phyloP scores from a whole-genome alignment of 768 basidiomycete genomes.

The Leccinum ochraceum region DNA sequence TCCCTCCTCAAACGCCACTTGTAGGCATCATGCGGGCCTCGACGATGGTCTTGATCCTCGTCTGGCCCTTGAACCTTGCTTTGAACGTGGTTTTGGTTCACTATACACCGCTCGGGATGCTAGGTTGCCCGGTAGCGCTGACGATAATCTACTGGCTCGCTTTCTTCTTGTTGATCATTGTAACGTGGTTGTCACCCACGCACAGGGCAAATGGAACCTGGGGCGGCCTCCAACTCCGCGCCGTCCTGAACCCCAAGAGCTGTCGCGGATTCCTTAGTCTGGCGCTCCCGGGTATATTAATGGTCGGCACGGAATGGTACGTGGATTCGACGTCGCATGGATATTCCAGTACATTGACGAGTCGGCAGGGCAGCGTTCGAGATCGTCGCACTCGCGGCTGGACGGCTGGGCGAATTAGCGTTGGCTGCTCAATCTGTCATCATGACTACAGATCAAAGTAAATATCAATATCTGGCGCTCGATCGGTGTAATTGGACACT shows the following conservation, averaged over 20 bases:
- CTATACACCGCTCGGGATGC: conserved; percentile 58
- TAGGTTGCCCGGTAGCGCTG: conserved; percentile 68
- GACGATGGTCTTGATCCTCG: conserved; percentile 59
- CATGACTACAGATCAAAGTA: conserved; percentile 80
- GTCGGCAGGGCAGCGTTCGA: conserved; percentile 72
- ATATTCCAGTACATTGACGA: background rate
- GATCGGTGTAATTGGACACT: background rate
- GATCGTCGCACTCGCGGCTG: conserved; percentile 78
- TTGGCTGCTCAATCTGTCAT: conserved; percentile 78
- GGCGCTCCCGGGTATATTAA: conserved; percentile 75
- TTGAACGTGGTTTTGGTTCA: conserved; percentile 66
- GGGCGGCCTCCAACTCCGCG: conserved; percentile 53
- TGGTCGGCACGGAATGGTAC: conserved; percentile 82
- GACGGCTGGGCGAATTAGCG: conserved; percentile 62
- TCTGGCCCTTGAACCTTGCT: conserved; percentile 65
- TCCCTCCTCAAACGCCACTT: background rate
- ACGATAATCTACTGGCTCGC: conserved; percentile 71
- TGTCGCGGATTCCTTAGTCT: conserved; percentile 62
- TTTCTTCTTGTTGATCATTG: conserved; percentile 53
- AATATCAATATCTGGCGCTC: conserved; percentile 3
- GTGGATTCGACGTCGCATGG: conserved; percentile 10
- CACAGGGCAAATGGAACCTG: conserved; percentile 63
- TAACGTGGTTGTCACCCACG: conserved; percentile 49
- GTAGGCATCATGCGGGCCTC: conserved; percentile 76
- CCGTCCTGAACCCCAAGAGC: conserved; percentile 47